Percentiles rank a stretch among this genome's conserved stretches.
Evolutionary conservation across 2,329 filamentous ascomycete genomes (phyloP).

Genomic region (Colletotrichum karsti): DNA sequence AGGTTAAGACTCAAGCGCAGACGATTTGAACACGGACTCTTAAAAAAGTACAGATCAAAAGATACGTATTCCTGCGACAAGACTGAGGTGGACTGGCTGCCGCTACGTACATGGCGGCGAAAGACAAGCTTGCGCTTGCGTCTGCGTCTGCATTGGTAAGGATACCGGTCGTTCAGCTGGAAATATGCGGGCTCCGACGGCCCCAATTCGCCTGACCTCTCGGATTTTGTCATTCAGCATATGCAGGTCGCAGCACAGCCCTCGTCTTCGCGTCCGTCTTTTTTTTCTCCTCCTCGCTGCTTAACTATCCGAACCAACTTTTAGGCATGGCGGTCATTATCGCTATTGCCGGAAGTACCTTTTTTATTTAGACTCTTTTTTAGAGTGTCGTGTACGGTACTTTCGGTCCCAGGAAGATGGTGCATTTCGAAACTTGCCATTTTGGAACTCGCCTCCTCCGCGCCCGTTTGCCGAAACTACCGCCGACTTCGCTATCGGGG

Average conservation of each 20-base stretch:
- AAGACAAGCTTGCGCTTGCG: slow-evolving; percentile 4
- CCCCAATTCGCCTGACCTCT: slow-evolving; percentile 37
- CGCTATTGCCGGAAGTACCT: background rate
- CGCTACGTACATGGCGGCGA: too few species aligned
- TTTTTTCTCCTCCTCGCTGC: background rate
- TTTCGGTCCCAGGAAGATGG: slow-evolving; percentile 6
- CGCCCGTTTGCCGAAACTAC: slow-evolving; percentile 9
- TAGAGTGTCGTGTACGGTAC: background rate
- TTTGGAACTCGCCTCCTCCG: background rate
- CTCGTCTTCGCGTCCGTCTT: slow-evolving; percentile 25
- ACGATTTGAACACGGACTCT: slow-evolving; percentile 10
- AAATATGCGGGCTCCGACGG: slow-evolving; percentile 32
- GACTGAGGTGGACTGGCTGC: too few species aligned
- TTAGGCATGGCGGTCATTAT: background rate
- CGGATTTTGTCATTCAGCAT: slow-evolving; percentile 41
- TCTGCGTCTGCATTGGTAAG: slow-evolving; percentile 1
- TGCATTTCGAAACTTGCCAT: too few species aligned
- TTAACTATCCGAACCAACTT: background rate
- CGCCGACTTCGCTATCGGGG: background rate
- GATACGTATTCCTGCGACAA: background rate
- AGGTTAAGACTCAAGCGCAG: background rate
- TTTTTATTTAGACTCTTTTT: background rate
- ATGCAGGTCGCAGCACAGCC: slow-evolving; percentile 46
- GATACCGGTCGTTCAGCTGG: background rate
- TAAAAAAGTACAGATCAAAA: background rate